phyloP scores from a whole-genome alignment of 2,329 filamentous ascomycete genomes.

The Leptodontidium sp. region DNA sequence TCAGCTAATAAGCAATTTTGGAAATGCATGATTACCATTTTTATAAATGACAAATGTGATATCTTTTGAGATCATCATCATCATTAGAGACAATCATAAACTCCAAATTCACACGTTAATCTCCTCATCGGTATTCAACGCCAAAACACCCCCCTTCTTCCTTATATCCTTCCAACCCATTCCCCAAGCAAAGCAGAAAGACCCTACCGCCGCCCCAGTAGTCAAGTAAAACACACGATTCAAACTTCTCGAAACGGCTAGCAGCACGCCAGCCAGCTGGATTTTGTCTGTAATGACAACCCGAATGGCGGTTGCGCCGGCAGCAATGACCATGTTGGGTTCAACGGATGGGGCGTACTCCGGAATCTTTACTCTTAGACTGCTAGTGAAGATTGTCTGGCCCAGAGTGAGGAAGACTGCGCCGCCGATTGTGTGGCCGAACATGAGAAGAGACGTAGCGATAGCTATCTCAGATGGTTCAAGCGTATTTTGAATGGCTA shows the following conservation, averaged over 20 bases:
- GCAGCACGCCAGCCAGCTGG: conserved; percentile 49
- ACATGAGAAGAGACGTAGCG: conserved; percentile 47
- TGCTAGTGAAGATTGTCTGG: conserved; percentile 45
- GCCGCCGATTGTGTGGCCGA: conserved; percentile 46
- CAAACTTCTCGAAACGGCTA: conserved; percentile 52
- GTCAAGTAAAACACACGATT: conserved; percentile 52
- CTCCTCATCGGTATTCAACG: not conserved
- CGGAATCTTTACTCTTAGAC: conserved; percentile 47
- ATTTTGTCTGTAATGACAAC: conserved; percentile 42
- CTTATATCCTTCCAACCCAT: conserved; percentile 57
- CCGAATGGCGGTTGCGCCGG: conserved; percentile 52
- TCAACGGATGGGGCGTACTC: conserved; percentile 47
- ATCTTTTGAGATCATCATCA: no score
- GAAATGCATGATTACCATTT: no score
- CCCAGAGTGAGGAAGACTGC: conserved; percentile 45
- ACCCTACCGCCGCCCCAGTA: conserved; percentile 43
- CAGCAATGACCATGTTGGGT: conserved; percentile 48
- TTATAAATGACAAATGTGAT: no score
- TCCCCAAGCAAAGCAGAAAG: conserved; percentile 51
- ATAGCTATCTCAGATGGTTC: conserved; percentile 43
- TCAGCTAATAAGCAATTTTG: no score
- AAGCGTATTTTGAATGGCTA: conserved; percentile 48
- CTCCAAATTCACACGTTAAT: no score
- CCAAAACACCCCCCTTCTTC: conserved; percentile 44
- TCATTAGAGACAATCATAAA: no score